A percentile compares a stretch with the other conserved stretches of the same genome.
These are phyloP conservation scores for Diaporthe nobilis DNA, from an alignment of 2,329 filamentous ascomycete species.

Conservation along the genomic window DNA sequence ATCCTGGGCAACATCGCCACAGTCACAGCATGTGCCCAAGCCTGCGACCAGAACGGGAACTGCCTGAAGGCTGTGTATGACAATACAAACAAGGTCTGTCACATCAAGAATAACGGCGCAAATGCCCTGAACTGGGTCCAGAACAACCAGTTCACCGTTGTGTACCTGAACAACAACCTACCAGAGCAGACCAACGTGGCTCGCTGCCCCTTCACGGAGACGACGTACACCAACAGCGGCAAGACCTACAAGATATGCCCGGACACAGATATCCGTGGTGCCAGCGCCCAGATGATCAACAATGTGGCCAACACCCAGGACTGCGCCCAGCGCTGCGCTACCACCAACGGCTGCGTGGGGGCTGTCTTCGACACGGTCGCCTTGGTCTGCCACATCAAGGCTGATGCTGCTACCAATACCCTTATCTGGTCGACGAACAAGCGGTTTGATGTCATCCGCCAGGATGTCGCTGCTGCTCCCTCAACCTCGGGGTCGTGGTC, in stretches of 20 bases:
- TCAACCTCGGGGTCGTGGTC: slow-evolving; percentile 46
- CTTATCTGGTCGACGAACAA: slow-evolving; percentile 34
- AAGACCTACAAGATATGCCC: slow-evolving; percentile 30
- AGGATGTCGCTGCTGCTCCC: slow-evolving; percentile 40
- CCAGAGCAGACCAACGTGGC: slow-evolving; percentile 27
- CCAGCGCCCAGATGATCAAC: slow-evolving; percentile 20
- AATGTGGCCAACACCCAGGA: slow-evolving; percentile 28
- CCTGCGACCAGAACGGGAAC: slow-evolving; percentile 15
- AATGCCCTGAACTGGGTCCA: slow-evolving; percentile 31
- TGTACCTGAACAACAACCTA: slow-evolving; percentile 35
- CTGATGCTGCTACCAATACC: slow-evolving; percentile 31
- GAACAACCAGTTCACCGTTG: slow-evolving; percentile 15
- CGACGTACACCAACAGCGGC: neutral
- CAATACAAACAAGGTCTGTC: slow-evolving; percentile 25
- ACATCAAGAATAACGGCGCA: slow-evolving; percentile 26
- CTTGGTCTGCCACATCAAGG: slow-evolving; percentile 31
- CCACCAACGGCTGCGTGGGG: slow-evolving; percentile 9
- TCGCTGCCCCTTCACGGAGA: slow-evolving; percentile 29
- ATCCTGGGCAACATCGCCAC: slow-evolving; percentile 20
- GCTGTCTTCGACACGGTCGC: slow-evolving; percentile 25
- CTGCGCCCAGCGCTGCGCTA: slow-evolving; percentile 28
- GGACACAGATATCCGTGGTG: slow-evolving; percentile 21
- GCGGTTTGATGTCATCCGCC: slow-evolving; percentile 30
- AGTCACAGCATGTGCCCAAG: slow-evolving; percentile 29
- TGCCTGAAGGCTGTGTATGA: slow-evolving; percentile 36